These are phyloP conservation scores for Galeopsis tetrahit DNA, from an alignment of 257 asterid species.

Conservation along the genomic window DNA sequence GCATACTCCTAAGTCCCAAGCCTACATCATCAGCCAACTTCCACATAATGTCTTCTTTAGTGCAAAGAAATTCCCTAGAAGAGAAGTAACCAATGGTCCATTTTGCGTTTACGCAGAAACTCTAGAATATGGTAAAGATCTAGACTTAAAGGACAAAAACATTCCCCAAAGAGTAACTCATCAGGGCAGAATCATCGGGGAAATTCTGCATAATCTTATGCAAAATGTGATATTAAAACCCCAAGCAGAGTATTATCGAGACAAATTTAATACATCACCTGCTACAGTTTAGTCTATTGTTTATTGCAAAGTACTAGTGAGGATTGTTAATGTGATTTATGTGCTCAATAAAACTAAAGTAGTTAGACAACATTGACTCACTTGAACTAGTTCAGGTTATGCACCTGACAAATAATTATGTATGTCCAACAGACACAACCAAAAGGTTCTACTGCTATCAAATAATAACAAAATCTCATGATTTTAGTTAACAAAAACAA, in stretches of 20 bases:
- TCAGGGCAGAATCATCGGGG: neutral
- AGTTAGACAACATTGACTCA: conserved; percentile 9
- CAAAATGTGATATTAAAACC: conserved; percentile 23
- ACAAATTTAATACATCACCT: conserved; percentile 19
- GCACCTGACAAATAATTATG: neutral
- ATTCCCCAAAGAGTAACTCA: neutral
- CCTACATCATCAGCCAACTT: neutral
- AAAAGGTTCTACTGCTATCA: conserved; percentile 9
- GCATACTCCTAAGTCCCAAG: no score
- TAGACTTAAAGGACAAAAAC: neutral
- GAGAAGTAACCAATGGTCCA: neutral
- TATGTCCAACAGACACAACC: conserved; percentile 8
- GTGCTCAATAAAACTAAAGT: conserved; percentile 17
- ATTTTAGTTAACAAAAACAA: conserved; percentile 18
- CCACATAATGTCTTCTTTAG: conserved; percentile 2
- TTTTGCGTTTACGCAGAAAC: neutral
- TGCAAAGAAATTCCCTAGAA: neutral
- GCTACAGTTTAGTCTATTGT: conserved; percentile 4
- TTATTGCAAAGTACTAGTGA: conserved; percentile 1
- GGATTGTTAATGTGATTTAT: conserved; percentile 15
- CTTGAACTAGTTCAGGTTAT: conserved; percentile 20
- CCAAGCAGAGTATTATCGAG: neutral
- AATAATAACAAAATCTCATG: conserved; percentile 7
- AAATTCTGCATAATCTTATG: neutral
- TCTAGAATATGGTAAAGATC: neutral